Conservation (phyloP, 2,329 filamentous ascomycete genomes). For the Tolypocladium tundrense region DNA sequence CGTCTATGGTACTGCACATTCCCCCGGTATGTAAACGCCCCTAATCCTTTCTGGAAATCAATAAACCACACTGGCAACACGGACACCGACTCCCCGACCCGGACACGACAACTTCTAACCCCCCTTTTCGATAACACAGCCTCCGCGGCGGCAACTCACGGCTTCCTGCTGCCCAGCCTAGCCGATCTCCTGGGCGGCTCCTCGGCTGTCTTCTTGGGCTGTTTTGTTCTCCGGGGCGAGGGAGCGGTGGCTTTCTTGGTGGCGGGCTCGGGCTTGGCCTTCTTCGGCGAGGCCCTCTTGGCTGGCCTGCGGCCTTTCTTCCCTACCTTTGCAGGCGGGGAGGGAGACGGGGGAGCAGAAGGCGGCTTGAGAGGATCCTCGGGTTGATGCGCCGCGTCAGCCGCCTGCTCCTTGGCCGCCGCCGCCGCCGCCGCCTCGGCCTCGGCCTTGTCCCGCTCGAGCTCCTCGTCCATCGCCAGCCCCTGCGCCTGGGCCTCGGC, state of each 20-base stretch:
- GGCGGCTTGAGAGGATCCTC: neutral
- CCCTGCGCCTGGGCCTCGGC: no score
- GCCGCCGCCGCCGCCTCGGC: no score
- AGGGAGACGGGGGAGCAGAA: neutral
- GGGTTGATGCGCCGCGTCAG: neutral
- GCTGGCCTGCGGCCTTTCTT: neutral
- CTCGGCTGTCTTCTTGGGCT: neutral
- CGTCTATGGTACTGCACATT: neutral
- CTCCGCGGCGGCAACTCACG: neutral
- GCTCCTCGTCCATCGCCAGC: no score
- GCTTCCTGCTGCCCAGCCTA: neutral
- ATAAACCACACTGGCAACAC: neutral
- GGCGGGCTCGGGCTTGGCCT: neutral
- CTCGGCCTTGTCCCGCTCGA: no score
- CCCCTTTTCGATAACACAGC: no score
- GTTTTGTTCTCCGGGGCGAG: neutral
- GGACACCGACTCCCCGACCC: neutral
- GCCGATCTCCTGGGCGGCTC: neutral
- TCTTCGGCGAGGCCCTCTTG: neutral
- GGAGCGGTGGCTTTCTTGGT: neutral
- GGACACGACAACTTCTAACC: neutral
- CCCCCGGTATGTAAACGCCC: neutral
- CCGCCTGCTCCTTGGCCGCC: no score
- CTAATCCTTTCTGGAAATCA: neutral
- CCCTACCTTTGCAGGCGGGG: neutral